Evolutionary conservation across 2,329 filamentous ascomycete genomes (phyloP), one percentile per base, ranked within the genome.

Genomic region (Thelonectria blattea): DNA sequence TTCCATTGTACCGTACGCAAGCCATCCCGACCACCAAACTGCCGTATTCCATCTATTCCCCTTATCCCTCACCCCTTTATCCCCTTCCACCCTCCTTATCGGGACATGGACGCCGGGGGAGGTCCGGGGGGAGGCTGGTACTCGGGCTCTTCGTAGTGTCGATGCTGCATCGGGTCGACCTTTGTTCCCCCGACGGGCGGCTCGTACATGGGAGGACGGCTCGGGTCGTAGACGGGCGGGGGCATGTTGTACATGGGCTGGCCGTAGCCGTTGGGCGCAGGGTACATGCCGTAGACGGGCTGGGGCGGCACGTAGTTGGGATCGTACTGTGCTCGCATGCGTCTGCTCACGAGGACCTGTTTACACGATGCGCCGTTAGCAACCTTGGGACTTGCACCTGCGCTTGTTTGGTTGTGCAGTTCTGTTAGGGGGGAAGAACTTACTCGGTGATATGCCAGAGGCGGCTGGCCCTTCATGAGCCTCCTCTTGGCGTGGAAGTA

Each of bases 391-490:
- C 22, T 4, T 3, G 22, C 7, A 7, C 22, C 22, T 24, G 22
- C 4, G 22, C 22, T 3, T 24, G 22, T 24, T 24, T 24, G 22
- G 22, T 24, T 24, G n/a, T n/a, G n/a, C n/a, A n/a, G n/a, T n/a
- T n/a, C n/a, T 24, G 22, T 3, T 7, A 24, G 7, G 7, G 10
- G 34, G 47, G 20, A 17, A 27, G 39, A n/a, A n/a, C 51, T 58
- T 81, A 89, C 87, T 69, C 88, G 80, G 75, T 95, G 91, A 72
- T 94, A 94, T 63, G 75, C 76, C 37, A 93, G 76, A 15, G 91
- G 88, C 17, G 81, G 79, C 39, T 87, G 78, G 1, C 90, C 90
- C 73, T 87, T 88, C 62, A 79, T 81, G 65, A 93, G 80, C 48
- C 91, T 83, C 47, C 78, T 77, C 73, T 85, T 85, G 47, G 91